Percentiles rank a stretch among this genome's conserved stretches.
These are phyloP conservation scores for Cucumis cinereus DNA, from an alignment of 306 rosid genomes.

Conservation along the genomic window DNA sequence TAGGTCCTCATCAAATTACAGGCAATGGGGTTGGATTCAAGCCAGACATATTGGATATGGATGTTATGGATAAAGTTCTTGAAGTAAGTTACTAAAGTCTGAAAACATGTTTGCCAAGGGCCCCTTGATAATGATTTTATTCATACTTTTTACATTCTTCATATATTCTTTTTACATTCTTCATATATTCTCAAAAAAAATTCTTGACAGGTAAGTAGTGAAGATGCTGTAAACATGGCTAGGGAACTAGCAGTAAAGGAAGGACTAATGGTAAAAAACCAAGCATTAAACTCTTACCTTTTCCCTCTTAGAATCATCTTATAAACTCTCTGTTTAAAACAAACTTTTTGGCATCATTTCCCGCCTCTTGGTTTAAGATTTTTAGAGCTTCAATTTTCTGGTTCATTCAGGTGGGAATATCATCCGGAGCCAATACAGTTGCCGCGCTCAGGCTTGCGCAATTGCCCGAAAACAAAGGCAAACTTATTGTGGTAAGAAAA, in stretches of 20 bases:
- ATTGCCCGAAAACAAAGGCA: slow-evolving; percentile 87
- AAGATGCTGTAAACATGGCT: slow-evolving; percentile 88
- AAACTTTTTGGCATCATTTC: neutral
- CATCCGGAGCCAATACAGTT: slow-evolving; percentile 89
- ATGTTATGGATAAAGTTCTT: slow-evolving; percentile 80
- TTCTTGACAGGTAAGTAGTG: slow-evolving; percentile 66
- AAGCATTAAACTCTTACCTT: neutral
- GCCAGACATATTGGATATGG: slow-evolving; percentile 95
- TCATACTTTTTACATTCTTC: neutral
- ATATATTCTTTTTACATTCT: neutral
- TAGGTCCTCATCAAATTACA: slow-evolving; percentile 84
- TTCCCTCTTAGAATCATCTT: neutral
- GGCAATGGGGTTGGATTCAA: slow-evolving; percentile 94
- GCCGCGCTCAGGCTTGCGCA: slow-evolving; percentile 77
- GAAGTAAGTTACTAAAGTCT: slow-evolving; percentile 36
- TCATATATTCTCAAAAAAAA: neutral
- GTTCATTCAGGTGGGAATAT: slow-evolving; percentile 72
- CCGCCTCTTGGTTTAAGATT: neutral
- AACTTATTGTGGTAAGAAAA: slow-evolving; percentile 68
- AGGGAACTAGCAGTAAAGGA: slow-evolving; percentile 77
- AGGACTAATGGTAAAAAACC: slow-evolving; percentile 73
- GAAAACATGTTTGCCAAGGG: neutral
- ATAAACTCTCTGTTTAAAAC: neutral
- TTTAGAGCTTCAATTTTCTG: neutral
- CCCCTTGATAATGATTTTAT: neutral